Evolutionary conservation across 164 flowering plant genomes (phyloP).

Genomic region (Paratinospora sagittata): DNA sequence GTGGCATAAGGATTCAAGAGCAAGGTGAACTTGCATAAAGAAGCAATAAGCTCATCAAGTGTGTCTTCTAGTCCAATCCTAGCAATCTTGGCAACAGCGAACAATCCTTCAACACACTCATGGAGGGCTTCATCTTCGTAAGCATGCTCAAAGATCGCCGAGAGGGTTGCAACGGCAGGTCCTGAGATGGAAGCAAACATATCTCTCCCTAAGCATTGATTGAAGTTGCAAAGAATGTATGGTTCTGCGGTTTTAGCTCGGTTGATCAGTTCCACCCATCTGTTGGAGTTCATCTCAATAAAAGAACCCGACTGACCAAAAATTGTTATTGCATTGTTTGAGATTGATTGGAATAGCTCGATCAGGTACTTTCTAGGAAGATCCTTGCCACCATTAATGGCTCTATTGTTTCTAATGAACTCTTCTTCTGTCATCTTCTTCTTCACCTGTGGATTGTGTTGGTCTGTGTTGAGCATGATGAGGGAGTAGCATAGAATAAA

Average conservation of each 20-base stretch:
- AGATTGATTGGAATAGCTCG: constrained; percentile 77
- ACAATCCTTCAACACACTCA: constrained; percentile 67
- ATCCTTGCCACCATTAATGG: constrained; percentile 84
- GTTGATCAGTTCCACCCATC: constrained; percentile 72
- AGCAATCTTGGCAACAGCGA: constrained; percentile 63
- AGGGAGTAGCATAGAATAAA: constrained; percentile 75
- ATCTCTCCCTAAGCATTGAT: constrained; percentile 56
- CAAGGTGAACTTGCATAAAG: constrained; percentile 82
- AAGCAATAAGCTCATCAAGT: constrained; percentile 74
- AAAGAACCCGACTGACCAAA: constrained; percentile 31
- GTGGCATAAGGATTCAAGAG: constrained; percentile 80
- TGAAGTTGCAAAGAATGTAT: constrained; percentile 37
- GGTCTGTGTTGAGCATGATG: constrained; percentile 97
- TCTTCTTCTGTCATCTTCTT: constrained; percentile 99
- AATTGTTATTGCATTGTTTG: constrained; percentile 53
- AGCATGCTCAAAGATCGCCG: constrained; percentile 70
- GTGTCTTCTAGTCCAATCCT: constrained; percentile 67
- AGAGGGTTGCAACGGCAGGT: constrained; percentile 64
- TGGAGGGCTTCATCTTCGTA: constrained; percentile 75
- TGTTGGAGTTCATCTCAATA: constrained; percentile 55
- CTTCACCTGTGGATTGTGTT: constrained; percentile 92
- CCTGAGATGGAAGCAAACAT: constrained; percentile 88
- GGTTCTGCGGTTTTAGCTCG: constrained; percentile 40
- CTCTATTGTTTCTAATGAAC: constrained; percentile 87
- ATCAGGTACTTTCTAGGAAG: constrained; percentile 82